phyloP scores from a whole-genome alignment of 2,329 filamentous ascomycete species.

The Tolypocladium guangdongense region DNA sequence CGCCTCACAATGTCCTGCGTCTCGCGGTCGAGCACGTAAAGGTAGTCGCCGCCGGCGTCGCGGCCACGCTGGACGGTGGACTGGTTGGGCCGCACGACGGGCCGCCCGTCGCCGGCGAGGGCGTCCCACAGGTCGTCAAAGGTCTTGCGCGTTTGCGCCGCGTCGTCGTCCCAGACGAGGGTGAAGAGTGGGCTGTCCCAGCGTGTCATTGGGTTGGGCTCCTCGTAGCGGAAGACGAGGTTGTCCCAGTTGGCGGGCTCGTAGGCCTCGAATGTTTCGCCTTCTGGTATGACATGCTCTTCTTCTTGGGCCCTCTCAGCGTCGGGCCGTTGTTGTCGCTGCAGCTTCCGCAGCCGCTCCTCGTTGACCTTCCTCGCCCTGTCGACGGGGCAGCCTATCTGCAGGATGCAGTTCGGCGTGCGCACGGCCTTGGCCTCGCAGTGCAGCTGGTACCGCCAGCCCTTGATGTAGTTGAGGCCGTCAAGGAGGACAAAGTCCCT shows the following conservation, averaged over 20 bases:
- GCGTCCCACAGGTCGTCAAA: slow-evolving; percentile 67
- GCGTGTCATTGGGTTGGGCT: slow-evolving; percentile 73
- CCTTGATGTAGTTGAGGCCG: slow-evolving; percentile 80
- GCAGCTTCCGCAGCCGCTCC: slow-evolving; percentile 32
- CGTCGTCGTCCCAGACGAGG: slow-evolving; percentile 63
- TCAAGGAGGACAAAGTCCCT: slow-evolving; percentile 72
- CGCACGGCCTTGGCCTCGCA: slow-evolving; percentile 74
- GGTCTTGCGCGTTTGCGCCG: slow-evolving; percentile 40
- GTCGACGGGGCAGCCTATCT: slow-evolving; percentile 47
- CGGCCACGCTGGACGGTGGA: slow-evolving; percentile 55
- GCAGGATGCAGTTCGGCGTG: slow-evolving; percentile 65
- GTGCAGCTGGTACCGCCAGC: slow-evolving; percentile 76
- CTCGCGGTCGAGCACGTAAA: slow-evolving; percentile 69
- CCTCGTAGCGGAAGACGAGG: slow-evolving; percentile 71
- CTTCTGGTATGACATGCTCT: neutral
- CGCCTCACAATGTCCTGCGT: slow-evolving; percentile 66
- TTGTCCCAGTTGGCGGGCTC: slow-evolving; percentile 60
- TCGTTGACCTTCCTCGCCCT: slow-evolving; percentile 48
- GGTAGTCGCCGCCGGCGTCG: slow-evolving; percentile 60
- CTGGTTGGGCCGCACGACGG: slow-evolving; percentile 60
- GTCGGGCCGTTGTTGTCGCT: neutral
- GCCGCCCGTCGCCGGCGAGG: slow-evolving; percentile 51
- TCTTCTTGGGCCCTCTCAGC: slow-evolving; percentile 1
- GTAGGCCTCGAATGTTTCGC: slow-evolving; percentile 31
- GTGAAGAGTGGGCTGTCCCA: slow-evolving; percentile 82